Evolutionary conservation across 2,329 filamentous ascomycete species (phyloP), one percentile per base, ranked within the genome.

Genomic region (Xylariales sp.): DNA sequence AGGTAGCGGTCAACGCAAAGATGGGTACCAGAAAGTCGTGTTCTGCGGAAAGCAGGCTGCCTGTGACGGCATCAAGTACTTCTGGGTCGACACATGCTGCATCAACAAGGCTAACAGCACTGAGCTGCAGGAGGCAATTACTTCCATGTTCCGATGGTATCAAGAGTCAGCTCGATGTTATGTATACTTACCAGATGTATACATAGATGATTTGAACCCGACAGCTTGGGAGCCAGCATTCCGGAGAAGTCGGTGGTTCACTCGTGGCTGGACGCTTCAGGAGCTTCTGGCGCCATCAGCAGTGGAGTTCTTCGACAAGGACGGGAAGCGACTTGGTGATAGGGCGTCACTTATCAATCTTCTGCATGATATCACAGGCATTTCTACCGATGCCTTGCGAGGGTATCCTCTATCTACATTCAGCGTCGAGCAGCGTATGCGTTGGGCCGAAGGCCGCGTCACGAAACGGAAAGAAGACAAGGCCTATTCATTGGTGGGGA

Each of bases 141-240:
- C 47, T 18, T 46, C 48, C 12, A 52, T 52, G 46, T 52, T 40
- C 31, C 31, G 20, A 14, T 49, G 48, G 40, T 55, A 52, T 39
- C 16, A 38, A 8, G 15, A 42, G 3, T 20, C 52, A 7, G n/a
- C 7, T 3, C 32, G 50, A 3, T 55, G 52, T 37, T 54, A 49
- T 38, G 49, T 43, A 1, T 52, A 45, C 19, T 36, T 55, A 4
- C 36, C 46, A 8, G 52, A 55, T 27, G 37, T 39, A 1, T 9
- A 2, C 2, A 1, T 27, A 5, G 24, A 25, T 2, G 12, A 31
- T n/a, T 18, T 24, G 0, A 9, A 37, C 3, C 22, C 34, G 5
- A 5, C 1, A 2, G 22, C 3, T 9, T 37, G 34, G 34, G 1
- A 15, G 11, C 4, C 21, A 5, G 10, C 20, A 1, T 28, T 39